A percentile compares a stretch with the other conserved stretches of the same genome.
Conservation (phyloP, 371 early-diverging fungal species). For the Haplosporangium sp. region DNA sequence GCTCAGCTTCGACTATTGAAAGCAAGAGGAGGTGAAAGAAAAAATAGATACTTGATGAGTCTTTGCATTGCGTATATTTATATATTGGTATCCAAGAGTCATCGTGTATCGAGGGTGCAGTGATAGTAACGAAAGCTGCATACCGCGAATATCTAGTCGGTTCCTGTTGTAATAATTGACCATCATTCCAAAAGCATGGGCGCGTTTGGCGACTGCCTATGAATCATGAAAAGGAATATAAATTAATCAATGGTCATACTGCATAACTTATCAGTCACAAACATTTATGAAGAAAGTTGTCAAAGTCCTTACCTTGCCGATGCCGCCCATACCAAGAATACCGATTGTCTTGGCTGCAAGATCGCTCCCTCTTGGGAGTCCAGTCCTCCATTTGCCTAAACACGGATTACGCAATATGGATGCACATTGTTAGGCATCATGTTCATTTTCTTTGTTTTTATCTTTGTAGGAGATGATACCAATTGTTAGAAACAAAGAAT, state of each 20-base stretch:
- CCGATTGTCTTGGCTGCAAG: constrained; percentile 64
- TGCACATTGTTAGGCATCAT: not conserved
- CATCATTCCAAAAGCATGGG: constrained; percentile 67
- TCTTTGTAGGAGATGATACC: too few relatives aligned
- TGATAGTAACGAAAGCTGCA: not conserved
- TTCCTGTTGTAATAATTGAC: constrained; percentile 67
- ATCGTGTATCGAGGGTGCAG: not conserved
- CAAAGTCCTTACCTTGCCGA: constrained; percentile 56
- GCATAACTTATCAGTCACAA: too few relatives aligned
- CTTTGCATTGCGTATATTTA: not conserved
- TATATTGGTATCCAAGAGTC: not conserved
- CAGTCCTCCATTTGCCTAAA: constrained; percentile 59
- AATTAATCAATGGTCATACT: not conserved
- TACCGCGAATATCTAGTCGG: constrained; percentile 53
- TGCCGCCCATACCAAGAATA: constrained; percentile 70
- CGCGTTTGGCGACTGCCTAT: constrained; percentile 66
- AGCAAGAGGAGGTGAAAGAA: not conserved
- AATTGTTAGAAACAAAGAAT: not conserved
- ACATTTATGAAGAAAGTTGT: too few relatives aligned
- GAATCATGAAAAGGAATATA: not conserved
- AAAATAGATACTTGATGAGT: not conserved
- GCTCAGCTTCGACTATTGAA: constrained; percentile 39
- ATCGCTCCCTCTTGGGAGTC: constrained; percentile 59
- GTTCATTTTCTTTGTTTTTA: not conserved
- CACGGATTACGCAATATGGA: not conserved